A percentile compares a stretch with the other conserved stretches of the same genome.
phyloP scores from a whole-genome alignment of 2,329 filamentous ascomycete species.

The Penicillium sp. region DNA sequence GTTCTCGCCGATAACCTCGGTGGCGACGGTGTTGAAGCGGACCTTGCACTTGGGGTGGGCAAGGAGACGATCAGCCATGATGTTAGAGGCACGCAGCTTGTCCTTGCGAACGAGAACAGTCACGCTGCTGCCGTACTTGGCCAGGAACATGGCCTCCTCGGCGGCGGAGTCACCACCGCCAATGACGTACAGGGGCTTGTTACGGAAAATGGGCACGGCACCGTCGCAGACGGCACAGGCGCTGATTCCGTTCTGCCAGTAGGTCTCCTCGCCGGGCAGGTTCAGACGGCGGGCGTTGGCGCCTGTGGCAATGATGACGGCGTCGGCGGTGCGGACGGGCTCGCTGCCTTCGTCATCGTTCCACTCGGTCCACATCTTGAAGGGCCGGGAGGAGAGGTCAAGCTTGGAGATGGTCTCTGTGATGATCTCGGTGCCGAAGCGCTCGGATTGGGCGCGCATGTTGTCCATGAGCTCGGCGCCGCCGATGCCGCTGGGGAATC shows the following conservation, averaged over 20 bases:
- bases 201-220: conserved; percentile 93
- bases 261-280: conserved; percentile 85
- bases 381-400: conserved; percentile 78
- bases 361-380: conserved; percentile 92
- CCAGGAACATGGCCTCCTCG: conserved; percentile 95
- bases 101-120: conserved; percentile 89
- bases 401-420: conserved; percentile 88
- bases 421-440: conserved; percentile 89
- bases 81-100: conserved; percentile 79
- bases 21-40: conserved; percentile 75
- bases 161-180: conserved; percentile 95
- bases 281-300: conserved; percentile 83
- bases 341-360: conserved; percentile 66
- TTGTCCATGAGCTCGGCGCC: conserved; percentile 88
- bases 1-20: conserved; percentile 79
- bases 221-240: conserved; percentile 98
- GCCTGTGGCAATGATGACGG: conserved; percentile 91
- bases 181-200: conserved; percentile 93
- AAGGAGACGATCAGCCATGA: conserved; percentile 84
- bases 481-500: conserved; percentile 86
- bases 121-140: conserved; percentile 94
- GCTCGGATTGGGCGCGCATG: conserved; percentile 88
- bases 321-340: conserved; percentile 78
- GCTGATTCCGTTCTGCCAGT: conserved; percentile 96
- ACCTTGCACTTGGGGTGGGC: conserved; percentile 88